Base-by-base conservation (phyloP, 495 filamentous ascomycete genomes). In the Geopyxis carbonaria region DNA sequence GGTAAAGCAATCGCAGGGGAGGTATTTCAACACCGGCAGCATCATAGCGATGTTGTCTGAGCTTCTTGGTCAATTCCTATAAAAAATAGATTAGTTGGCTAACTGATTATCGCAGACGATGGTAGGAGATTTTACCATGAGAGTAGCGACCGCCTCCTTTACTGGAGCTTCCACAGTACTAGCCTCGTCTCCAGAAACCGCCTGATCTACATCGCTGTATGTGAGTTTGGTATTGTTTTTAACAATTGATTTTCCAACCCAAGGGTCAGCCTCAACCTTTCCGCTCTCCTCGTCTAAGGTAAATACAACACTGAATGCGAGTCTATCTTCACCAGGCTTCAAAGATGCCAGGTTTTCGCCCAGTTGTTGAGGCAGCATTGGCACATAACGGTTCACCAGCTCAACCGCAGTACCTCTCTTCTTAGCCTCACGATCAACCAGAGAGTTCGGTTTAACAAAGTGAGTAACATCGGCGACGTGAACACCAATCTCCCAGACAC, bases 381-480 rank as follows among this genome's bases (percentile, higher is more conserved):
- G 82, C 54, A 93, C 93, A 38, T 80, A 72, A 18, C 84, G 73
- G 61, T 93, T 86, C 59, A 92, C 77, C 36, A 97, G 64, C 48
- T 95, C 85, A 11, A 97, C 89, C 24, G 81, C 86, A 36, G 89
- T 95, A 41, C 87, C 91, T 22, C 89, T 78, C 66, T 97, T 97
- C 72, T 91, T 93, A 1, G 89, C 89, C 62, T 97, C 89, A 30
- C 89, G 78, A 55, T 97, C 89, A 22, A 94, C 87, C 34, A 97
- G 69, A 15, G 89, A 93, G 65, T 91, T 93, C 24, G 74, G 66
- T 64, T 95, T 95, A 56, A 97, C 81, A 45, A 97, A 97, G 59
- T 95, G 84, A 31, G 89, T 80, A 45, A 93, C 82, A 61, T 97
- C 89, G 20, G 85, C 74, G 50, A 97, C 82, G 64, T 97, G 89